A percentile compares a stretch with the other conserved stretches of the same genome.
phyloP scores from a whole-genome alignment of 257 asterid genomes.

The Ehretia macrophylla region DNA sequence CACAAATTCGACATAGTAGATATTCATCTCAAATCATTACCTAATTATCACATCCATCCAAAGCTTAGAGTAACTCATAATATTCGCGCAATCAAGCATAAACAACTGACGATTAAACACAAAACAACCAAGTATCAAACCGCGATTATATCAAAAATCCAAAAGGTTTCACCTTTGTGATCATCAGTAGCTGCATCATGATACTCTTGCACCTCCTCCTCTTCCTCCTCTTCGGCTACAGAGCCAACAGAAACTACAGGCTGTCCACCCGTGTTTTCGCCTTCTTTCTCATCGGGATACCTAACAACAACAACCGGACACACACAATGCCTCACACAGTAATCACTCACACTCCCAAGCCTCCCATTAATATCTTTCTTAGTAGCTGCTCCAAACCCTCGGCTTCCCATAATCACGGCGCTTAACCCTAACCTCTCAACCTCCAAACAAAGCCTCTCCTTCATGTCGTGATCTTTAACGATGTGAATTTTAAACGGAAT shows the following conservation, averaged over 20 bases:
- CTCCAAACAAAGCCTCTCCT: constrained; percentile 76
- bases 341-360: constrained; percentile 93
- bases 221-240: constrained; percentile 44
- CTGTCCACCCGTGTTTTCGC: constrained; percentile 23
- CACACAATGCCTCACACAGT: constrained; percentile 90
- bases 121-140: too few species aligned
- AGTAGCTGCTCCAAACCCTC: constrained; percentile 81
- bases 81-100: too few species aligned
- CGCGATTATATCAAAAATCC: too few species aligned
- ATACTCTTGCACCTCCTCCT: constrained; percentile 47
- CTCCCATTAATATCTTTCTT: constrained; percentile 68
- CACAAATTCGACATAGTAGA: too few species aligned
- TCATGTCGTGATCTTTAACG: constrained; percentile 88
- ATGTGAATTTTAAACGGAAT: constrained; percentile 84
- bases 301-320: constrained; percentile 95
- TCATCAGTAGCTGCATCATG: constrained; percentile 56
- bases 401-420: constrained; percentile 82
- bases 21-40: too few species aligned
- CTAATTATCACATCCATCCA: too few species aligned
- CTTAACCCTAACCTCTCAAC: constrained; percentile 83
- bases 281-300: constrained; percentile 65
- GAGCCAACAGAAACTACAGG: constrained; percentile 61
- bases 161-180: too few species aligned
- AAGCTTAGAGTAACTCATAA: too few species aligned
- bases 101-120: too few species aligned